Evolutionary conservation across 2,329 filamentous ascomycete species (phyloP), one percentile per base, ranked within the genome.

Genomic region (Pseudocercospora fuligena): DNA sequence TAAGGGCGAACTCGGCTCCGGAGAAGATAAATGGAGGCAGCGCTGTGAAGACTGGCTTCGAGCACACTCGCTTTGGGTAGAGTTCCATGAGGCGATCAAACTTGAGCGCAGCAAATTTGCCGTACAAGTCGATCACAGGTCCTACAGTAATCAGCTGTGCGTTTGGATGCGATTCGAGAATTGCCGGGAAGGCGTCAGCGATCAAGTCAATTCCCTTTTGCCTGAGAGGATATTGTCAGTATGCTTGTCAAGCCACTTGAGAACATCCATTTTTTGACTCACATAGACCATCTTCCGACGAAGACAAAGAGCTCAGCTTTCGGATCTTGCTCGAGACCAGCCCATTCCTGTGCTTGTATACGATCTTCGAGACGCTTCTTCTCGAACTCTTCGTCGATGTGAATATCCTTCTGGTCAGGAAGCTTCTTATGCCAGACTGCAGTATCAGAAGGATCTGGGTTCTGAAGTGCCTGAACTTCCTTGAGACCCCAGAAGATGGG

Each of bases 141-240:
- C 88, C 88, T 49, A 90, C 78, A 69, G 84, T 87, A 53, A 90
- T 87, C 8, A 90, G 80, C 72, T 90, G 88, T 0, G 85, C 84
- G 67, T 87, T 85, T 1, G 84, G 82, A 68, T 88, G 82, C 65
- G 86, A 81, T 72, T 90, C 88, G 3, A 90, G 81, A 31, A 90
- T 82, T 31, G 83, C 82, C 21, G 88, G 87, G 77, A 90, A 88
- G 46, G 90, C 87, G 72, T 90, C 88, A 19, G 88, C 88, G 71
- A 90, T 90, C 59, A 90, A 79, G 74, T 91, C 88, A 60, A 90
- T 83, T 61, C 88, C 88, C 76, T 91, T 91, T 73, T 91, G 88
- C 51, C 51, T 54, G 51, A 14, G 36, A 23, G 14, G 9, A 12
- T 1, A n/a, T 11, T 5, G 46, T 49, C 23, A 49, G 46, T 14